A percentile compares a stretch with the other conserved stretches of the same genome.
Conservation (phyloP, 2,329 filamentous ascomycete species). For the Lanzia echinophila region DNA sequence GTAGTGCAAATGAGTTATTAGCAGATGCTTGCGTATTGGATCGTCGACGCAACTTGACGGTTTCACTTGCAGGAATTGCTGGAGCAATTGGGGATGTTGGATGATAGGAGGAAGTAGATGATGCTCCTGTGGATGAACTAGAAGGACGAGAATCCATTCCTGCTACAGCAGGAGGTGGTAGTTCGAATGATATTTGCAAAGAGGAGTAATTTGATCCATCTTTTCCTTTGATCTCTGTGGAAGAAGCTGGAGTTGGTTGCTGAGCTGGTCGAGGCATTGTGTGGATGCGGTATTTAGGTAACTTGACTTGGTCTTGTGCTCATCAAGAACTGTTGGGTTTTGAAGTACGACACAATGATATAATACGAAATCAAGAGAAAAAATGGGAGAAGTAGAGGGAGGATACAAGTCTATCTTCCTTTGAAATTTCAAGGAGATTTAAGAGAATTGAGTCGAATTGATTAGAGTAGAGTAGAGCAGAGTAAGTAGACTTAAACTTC, state of each 20-base stretch:
- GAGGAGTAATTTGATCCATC: conserved; percentile 56
- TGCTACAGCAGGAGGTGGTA: conserved; percentile 68
- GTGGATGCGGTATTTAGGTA: conserved; percentile 11
- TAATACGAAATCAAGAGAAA: background rate
- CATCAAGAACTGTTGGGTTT: background rate
- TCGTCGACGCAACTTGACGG: conserved; percentile 37
- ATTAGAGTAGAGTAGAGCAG: no score
- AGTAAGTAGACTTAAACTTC: no score
- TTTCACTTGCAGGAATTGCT: conserved; percentile 34
- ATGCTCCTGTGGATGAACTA: conserved; percentile 38
- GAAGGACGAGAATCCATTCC: conserved; percentile 42
- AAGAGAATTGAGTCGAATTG: no score
- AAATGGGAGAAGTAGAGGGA: background rate
- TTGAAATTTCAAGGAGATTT: no score
- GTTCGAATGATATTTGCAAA: conserved; percentile 63
- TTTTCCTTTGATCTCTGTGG: conserved; percentile 70
- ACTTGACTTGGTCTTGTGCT: conserved; percentile 8
- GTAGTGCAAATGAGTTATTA: conserved; percentile 69
- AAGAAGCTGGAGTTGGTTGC: conserved; percentile 73
- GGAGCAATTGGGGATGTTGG: conserved; percentile 38
- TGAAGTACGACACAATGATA: background rate
- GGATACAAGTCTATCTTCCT: background rate
- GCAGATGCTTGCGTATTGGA: conserved; percentile 35
- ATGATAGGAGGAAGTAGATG: conserved; percentile 43
- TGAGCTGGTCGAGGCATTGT: conserved; percentile 59